phyloP scores from a whole-genome alignment of 805 yeast genomes.

The Dipodascopsis uninucleata region DNA sequence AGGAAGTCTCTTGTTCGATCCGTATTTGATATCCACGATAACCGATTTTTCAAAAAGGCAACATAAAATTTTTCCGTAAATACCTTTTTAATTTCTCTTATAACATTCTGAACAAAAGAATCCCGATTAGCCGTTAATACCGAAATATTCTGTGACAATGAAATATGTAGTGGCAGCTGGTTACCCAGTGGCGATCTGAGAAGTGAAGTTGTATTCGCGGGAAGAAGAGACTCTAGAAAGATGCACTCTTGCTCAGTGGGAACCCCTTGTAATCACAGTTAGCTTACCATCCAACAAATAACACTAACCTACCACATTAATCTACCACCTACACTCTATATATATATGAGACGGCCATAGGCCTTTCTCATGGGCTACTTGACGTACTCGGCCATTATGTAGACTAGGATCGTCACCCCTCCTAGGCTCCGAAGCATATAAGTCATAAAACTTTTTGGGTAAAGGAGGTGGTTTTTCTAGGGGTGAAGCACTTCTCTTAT shows the following conservation, averaged over 20 bases:
- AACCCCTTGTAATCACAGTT: too few relatives aligned
- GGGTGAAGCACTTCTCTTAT: too few relatives aligned
- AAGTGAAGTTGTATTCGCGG: constrained; percentile 12
- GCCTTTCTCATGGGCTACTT: constrained; percentile 14
- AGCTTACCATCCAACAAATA: neutral
- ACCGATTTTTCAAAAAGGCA: too few relatives aligned
- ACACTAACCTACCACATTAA: neutral
- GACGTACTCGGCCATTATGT: constrained; percentile 22
- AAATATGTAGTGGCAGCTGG: constrained; percentile 19
- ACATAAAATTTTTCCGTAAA: constrained; percentile 6
- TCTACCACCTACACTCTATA: constrained; percentile 10
- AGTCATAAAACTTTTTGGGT: constrained; percentile 20
- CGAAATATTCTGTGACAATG: constrained; percentile 22
- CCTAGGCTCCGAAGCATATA: constrained; percentile 20
- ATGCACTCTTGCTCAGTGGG: constrained; percentile 4
- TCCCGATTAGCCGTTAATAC: constrained; percentile 10
- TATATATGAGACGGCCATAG: constrained; percentile 26
- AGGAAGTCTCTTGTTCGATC: constrained; percentile 17
- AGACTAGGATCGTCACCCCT: constrained; percentile 21
- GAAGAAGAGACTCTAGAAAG: constrained; percentile 8
- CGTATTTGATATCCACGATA: constrained; percentile 20
- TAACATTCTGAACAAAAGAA: constrained; percentile 3
- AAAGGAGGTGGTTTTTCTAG: constrained; percentile 21
- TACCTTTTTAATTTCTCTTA: neutral
- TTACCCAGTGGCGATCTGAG: constrained; percentile 18